Evolutionary conservation across 768 basidiomycete species (phyloP).

Genomic region (Lactarius evosmus): DNA sequence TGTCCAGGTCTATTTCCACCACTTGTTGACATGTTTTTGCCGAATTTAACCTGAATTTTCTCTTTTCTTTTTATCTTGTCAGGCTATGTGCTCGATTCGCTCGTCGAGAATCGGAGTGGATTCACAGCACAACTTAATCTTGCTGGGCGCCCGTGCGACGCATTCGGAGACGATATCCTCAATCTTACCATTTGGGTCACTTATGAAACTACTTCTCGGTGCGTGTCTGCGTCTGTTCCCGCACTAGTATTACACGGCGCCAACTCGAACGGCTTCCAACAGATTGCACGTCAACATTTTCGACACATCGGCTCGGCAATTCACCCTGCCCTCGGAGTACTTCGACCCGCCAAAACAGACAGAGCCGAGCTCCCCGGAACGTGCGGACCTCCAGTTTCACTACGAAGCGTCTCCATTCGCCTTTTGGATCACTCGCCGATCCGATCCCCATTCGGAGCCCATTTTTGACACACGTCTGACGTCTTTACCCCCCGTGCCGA

Average conservation of each 20-base stretch:
- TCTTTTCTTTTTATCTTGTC: neutral
- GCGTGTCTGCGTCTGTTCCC: constrained; percentile 16
- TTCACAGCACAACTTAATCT: constrained; percentile 54
- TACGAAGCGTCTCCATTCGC: constrained; percentile 62
- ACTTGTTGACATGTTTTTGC: neutral
- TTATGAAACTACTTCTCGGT: constrained; percentile 58
- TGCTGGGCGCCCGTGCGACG: constrained; percentile 57
- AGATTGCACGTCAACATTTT: constrained; percentile 69
- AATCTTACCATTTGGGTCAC: constrained; percentile 63
- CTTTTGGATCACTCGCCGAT: constrained; percentile 76
- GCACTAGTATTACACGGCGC: neutral
- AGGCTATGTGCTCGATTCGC: constrained; percentile 54
- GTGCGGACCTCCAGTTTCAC: constrained; percentile 68
- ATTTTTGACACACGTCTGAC: constrained; percentile 68
- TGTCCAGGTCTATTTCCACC: constrained; percentile 25
- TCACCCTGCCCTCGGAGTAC: constrained; percentile 57
- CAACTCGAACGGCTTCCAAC: constrained; percentile 41
- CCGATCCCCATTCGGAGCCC: constrained; percentile 49
- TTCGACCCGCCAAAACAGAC: constrained; percentile 39
- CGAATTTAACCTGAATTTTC: neutral
- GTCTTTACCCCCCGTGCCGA: constrained; percentile 59
- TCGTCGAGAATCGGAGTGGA: constrained; percentile 46
- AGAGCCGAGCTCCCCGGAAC: constrained; percentile 32
- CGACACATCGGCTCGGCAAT: constrained; percentile 60
- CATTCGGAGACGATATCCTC: constrained; percentile 57